Conservation (phyloP, 306 rosid species). For the Argentina anserina region DNA sequence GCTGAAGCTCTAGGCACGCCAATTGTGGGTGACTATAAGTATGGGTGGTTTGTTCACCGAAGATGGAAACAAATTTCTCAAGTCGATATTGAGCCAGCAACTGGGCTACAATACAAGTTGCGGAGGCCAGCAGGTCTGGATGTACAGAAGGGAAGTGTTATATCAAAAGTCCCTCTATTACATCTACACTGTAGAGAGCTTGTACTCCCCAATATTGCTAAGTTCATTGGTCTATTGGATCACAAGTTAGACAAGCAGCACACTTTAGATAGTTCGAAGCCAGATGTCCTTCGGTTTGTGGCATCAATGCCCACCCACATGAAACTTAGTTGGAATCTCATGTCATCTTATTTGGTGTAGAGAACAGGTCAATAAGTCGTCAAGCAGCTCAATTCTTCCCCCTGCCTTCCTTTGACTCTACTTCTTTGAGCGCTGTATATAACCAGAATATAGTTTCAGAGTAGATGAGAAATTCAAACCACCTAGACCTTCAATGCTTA, state of each 20-base stretch:
- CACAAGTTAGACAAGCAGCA: slow-evolving; percentile 32
- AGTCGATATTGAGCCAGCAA: slow-evolving; percentile 60
- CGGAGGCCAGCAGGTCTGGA: slow-evolving; percentile 81
- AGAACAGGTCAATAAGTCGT: background rate
- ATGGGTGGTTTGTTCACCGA: slow-evolving; percentile 86
- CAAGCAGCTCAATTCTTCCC: background rate
- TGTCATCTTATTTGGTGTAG: slow-evolving; percentile 85
- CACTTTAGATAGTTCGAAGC: slow-evolving; percentile 34
- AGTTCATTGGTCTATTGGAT: slow-evolving; percentile 52
- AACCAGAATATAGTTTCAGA: background rate
- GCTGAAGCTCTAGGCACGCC: slow-evolving; percentile 99
- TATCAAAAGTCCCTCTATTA: slow-evolving; percentile 84
- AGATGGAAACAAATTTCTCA: slow-evolving; percentile 85
- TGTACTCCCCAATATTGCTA: slow-evolving; percentile 74
- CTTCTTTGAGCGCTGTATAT: background rate
- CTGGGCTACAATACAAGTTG: slow-evolving; percentile 70
- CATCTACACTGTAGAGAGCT: slow-evolving; percentile 90
- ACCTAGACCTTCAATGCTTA: background rate
- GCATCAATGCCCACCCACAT: slow-evolving; percentile 88
- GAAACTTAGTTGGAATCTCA: slow-evolving; percentile 97
- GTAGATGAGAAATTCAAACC: background rate
- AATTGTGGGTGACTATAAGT: slow-evolving; percentile 90
- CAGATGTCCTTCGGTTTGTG: slow-evolving; percentile 79
- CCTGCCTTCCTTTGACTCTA: background rate
- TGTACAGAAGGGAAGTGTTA: slow-evolving; percentile 93